Conservation (phyloP, 2,329 filamentous ascomycete genomes). For the Dactylella cylindrospora region DNA sequence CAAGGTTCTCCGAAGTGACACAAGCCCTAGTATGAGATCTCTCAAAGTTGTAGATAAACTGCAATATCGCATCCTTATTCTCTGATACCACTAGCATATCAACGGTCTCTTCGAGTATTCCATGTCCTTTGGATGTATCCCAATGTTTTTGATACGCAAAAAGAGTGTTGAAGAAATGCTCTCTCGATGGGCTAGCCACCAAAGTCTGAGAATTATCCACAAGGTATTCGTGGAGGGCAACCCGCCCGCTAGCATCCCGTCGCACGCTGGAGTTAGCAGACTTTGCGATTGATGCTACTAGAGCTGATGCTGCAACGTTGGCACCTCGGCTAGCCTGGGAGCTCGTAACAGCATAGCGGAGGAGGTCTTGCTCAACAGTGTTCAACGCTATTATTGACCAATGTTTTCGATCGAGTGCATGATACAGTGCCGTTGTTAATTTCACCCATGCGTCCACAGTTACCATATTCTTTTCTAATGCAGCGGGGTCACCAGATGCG, state of each 20-base stretch:
- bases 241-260: constrained; percentile 16
- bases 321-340: constrained; percentile 16
- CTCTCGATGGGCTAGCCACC: constrained; percentile 35
- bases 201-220: constrained; percentile 50
- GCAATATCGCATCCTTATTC: constrained; percentile 33
- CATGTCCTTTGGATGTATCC: constrained; percentile 29
- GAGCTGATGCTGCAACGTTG: constrained; percentile 31
- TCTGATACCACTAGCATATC: constrained; percentile 32
- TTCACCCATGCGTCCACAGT: constrained; percentile 25
- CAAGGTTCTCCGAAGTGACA: constrained; percentile 29
- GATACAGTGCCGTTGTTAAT: constrained; percentile 23
- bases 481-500: background rate
- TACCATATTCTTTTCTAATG: constrained; percentile 13
- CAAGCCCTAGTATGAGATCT: constrained; percentile 30
- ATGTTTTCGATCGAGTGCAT: constrained; percentile 38
- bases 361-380: constrained; percentile 20
- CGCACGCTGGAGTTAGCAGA: constrained; percentile 36
- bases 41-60: constrained; percentile 43
- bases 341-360: constrained; percentile 16
- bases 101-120: constrained; percentile 32
- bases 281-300: constrained; percentile 26
- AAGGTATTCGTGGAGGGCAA: constrained; percentile 57
- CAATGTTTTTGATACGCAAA: constrained; percentile 40
- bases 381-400: constrained; percentile 26
- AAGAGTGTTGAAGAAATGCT: constrained; percentile 38